phyloP scores from a whole-genome alignment of 805 yeast species.

The Suhomyces xylopsoci region DNA sequence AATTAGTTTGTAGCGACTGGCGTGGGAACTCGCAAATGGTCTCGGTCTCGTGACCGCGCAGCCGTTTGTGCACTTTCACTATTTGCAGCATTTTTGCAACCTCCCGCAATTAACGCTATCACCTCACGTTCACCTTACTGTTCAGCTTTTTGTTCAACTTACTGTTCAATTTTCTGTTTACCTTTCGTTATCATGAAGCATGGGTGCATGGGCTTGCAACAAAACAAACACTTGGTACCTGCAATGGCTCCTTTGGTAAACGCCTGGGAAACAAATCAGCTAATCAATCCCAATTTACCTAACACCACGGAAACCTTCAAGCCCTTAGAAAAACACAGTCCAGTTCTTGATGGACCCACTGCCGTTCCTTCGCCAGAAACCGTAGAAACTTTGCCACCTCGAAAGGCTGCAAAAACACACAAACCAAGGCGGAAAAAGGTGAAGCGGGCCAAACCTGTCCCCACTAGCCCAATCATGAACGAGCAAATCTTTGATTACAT shows the following conservation, averaged over 20 bases:
- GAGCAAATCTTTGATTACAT: neutral
- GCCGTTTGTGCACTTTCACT: neutral
- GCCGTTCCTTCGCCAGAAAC: neutral
- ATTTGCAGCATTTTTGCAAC: neutral
- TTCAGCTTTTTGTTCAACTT: too few relatives aligned
- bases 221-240: conserved; percentile 2
- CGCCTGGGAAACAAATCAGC: conserved; percentile 8
- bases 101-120: neutral
- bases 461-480: neutral
- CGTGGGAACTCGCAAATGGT: neutral
- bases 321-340: neutral
- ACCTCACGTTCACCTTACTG: neutral
- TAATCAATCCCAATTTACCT: neutral
- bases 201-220: neutral
- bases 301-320: neutral
- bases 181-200: neutral
- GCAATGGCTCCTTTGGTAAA: conserved; percentile 9
- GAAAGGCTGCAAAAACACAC: neutral
- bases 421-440: neutral
- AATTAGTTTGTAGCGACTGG: neutral
- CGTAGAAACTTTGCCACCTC: neutral
- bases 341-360: neutral
- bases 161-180: neutral
- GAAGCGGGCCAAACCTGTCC: neutral
- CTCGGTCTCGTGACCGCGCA: neutral